Conservation (phyloP, 2,329 filamentous ascomycete genomes). For the Trichoderma arundinaceum region DNA sequence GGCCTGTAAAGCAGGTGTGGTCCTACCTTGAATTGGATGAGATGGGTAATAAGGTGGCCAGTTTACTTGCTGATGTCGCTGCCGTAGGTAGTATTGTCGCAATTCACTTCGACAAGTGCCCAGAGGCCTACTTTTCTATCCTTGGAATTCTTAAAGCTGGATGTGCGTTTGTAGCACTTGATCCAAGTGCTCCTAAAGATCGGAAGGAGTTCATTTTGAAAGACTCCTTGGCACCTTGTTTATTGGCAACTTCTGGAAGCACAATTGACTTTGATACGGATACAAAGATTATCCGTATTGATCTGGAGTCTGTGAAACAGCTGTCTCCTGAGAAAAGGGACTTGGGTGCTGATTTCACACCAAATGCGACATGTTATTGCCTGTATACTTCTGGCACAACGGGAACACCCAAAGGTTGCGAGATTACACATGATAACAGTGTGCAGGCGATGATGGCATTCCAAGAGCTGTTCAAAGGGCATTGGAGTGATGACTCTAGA, state of each 20-base stretch:
- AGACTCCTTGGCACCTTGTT: conserved; percentile 70
- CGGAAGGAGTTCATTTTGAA: conserved; percentile 78
- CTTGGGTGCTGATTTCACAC: conserved; percentile 36
- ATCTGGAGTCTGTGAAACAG: conserved; percentile 41
- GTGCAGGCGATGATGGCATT: conserved; percentile 91
- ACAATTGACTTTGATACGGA: conserved; percentile 44
- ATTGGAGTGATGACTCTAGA: conserved; percentile 74
- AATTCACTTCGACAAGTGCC: conserved; percentile 83
- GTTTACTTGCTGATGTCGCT: conserved; percentile 61
- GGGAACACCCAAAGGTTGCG: conserved; percentile 83
- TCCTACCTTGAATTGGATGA: conserved; percentile 74
- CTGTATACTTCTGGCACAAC: conserved; percentile 89
- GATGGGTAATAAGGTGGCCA: conserved; percentile 74
- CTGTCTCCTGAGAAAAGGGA: conserved; percentile 33
- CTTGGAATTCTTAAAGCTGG: conserved; percentile 83
- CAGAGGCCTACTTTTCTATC: conserved; percentile 82
- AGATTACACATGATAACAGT: conserved; percentile 86
- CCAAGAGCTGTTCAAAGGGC: conserved; percentile 73
- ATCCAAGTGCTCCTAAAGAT: conserved; percentile 72
- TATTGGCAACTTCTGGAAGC: conserved; percentile 60
- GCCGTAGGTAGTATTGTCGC: conserved; percentile 68
- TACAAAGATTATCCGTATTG: conserved; percentile 44
- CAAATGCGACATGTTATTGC: conserved; percentile 74
- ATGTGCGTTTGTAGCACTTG: conserved; percentile 80
- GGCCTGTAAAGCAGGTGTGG: conserved; percentile 63